Conservation (phyloP, 2,329 filamentous ascomycete species). For the Aspergillaceae sp. region DNA sequence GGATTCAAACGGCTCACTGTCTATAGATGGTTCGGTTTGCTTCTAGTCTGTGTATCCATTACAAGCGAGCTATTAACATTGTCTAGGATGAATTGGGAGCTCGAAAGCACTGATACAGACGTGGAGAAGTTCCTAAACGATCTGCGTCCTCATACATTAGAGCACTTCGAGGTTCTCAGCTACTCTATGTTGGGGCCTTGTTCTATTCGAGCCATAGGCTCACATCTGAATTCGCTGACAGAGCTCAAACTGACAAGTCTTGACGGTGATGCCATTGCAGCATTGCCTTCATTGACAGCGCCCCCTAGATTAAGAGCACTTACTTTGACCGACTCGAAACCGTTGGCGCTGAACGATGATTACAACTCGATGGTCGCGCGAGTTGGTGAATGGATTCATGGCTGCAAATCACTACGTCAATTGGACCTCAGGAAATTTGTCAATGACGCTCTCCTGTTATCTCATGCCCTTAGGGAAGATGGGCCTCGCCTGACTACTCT, state of each 20-base stretch:
- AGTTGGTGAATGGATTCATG: constrained; percentile 46
- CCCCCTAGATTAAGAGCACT: constrained; percentile 39
- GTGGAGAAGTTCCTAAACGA: constrained; percentile 51
- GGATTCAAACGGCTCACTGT: constrained; percentile 54
- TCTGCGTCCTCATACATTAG: constrained; percentile 50
- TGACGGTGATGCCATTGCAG: constrained; percentile 39
- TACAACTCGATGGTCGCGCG: constrained; percentile 45
- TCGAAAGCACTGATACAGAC: constrained; percentile 45
- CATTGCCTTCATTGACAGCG: constrained; percentile 12
- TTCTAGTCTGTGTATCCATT: background rate
- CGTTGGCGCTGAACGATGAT: constrained; percentile 40
- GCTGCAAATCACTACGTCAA: constrained; percentile 44
- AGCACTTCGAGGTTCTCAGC: constrained; percentile 51
- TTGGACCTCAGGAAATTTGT: constrained; percentile 46
- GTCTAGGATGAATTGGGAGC: constrained; percentile 22
- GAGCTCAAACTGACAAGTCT: constrained; percentile 44
- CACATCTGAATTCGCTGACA: constrained; percentile 48
- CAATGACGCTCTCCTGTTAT: constrained; percentile 34
- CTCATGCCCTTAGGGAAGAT: constrained; percentile 17
- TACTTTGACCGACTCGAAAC: constrained; percentile 40
- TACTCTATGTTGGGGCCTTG: constrained; percentile 46
- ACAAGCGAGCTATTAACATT: constrained; percentile 12
- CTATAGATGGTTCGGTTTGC: constrained; percentile 38
- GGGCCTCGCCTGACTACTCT: constrained; percentile 20
- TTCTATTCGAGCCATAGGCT: constrained; percentile 47